Base-by-base conservation (phyloP, 345 rosid genomes). In the Diplotaxis tenuifolia region DNA sequence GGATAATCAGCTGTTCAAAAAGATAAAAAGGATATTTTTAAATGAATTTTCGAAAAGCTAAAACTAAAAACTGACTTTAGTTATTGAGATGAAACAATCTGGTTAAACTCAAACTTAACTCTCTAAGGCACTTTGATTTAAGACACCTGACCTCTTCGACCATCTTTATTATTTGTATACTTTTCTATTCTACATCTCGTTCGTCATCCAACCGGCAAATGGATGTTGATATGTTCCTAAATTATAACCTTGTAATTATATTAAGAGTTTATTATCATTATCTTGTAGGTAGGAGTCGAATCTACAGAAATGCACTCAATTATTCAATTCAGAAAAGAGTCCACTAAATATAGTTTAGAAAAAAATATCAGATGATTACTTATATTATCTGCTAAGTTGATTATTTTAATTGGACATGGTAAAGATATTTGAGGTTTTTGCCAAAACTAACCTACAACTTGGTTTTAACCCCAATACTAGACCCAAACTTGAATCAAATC, bases 121-220 rank as follows among this genome's bases (percentile, higher is more conserved):
- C n/a, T n/a, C n/a, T n/a, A 23, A 15, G 22, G 62, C 68, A 54
- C 34, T 22, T 72, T 31, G 61, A 34, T 55, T 27, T 55, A 27
- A 19, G 34, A 29, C 18, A 12, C 8, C 60, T 74, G 73, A 36
- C 67, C 68, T 31, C 53, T 74, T 66, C 78, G 32, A 38, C 53
- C 42, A 60, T 61, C 53, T 60, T 15, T 29, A 58, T 47, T 32
- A 21, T 10, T 31, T n/a, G 59, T 16, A 32, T 57, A 58, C 23
- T 58, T 32, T 28, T 58, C 23, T 60, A 75, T 68, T 47, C 5
- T 21, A 59, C 15, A 23, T 11, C 1, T 31, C 27, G 5, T 36
- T 68, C 69, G 79, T 75, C 70, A 62, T 75, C 59, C 19, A 60
- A 62, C 79, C 70, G 79, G 70, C 79, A 62, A 54, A 10, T 53